A percentile compares a stretch with the other conserved stretches of the same genome.
phyloP scores from a whole-genome alignment of 176 grass and related monocot genomes.

The Aechmea fasciata region DNA sequence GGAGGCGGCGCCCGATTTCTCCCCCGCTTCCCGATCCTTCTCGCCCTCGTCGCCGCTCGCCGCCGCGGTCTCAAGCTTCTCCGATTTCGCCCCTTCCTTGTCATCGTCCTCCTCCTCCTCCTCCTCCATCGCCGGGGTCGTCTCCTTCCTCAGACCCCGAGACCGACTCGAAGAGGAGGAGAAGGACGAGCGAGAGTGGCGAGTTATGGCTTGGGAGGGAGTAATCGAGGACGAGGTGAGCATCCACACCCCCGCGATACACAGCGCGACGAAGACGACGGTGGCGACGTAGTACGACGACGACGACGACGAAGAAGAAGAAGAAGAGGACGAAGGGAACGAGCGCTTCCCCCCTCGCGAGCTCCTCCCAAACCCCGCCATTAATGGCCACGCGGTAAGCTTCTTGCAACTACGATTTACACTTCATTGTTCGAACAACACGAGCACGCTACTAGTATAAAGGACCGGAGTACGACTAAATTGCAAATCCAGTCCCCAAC shows the following conservation, averaged over 20 bases:
- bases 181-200: slow-evolving; percentile 12
- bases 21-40: not conserved
- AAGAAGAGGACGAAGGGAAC: slow-evolving; percentile 19
- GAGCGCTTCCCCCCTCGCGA: slow-evolving; percentile 44
- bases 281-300: slow-evolving; percentile 76
- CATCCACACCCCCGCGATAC: slow-evolving; percentile 66
- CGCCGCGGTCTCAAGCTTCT: not conserved
- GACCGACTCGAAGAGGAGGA: slow-evolving; percentile 28
- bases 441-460: too few relatives aligned
- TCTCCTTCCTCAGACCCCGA: slow-evolving; percentile 4
- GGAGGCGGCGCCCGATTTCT: not conserved
- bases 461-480: too few relatives aligned
- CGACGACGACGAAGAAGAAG: slow-evolving; percentile 31
- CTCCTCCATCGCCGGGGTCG: slow-evolving; percentile 5
- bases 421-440: too few relatives aligned
- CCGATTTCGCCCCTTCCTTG: not conserved
- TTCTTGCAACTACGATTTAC: too few relatives aligned
- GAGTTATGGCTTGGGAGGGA: slow-evolving; percentile 8
- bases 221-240: slow-evolving; percentile 45
- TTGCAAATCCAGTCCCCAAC: too few relatives aligned
- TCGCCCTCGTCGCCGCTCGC: slow-evolving; percentile 25
- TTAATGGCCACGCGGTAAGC: slow-evolving; percentile 8
- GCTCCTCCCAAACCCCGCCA: slow-evolving; percentile 37
- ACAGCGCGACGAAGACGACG: slow-evolving; percentile 57
- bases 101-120: not conserved